Conservation (phyloP, 2,329 filamentous ascomycete species). For the Phoma herbarum region DNA sequence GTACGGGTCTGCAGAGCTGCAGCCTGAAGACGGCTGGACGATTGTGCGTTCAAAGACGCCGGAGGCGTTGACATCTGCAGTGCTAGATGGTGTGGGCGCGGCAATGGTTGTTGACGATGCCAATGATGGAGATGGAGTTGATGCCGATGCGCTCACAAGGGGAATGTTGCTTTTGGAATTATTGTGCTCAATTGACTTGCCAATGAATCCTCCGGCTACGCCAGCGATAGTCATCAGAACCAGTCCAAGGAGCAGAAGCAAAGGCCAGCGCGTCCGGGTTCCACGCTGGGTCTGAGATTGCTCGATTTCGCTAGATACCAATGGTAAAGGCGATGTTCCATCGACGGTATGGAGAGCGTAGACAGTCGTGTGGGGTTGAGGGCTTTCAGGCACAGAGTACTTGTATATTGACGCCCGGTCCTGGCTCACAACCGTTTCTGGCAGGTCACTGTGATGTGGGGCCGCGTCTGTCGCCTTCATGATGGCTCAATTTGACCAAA, state of each 20-base stretch:
- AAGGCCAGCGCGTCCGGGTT: conserved; percentile 1
- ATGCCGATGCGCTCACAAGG: not conserved
- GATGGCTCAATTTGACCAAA: not conserved
- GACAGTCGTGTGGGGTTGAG: not conserved
- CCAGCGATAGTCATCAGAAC: conserved; percentile 14
- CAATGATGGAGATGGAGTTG: not conserved
- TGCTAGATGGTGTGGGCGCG: not conserved
- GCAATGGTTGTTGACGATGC: not conserved
- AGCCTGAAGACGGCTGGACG: conserved; percentile 8
- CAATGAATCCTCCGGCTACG: conserved; percentile 22
- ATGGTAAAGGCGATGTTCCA: not conserved
- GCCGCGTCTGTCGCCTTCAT: not conserved
- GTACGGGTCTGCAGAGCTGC: conserved; percentile 1
- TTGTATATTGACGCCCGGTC: not conserved
- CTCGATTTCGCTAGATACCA: not conserved
- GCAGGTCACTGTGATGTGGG: conserved; percentile 6
- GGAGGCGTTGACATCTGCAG: not conserved
- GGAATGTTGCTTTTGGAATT: not conserved
- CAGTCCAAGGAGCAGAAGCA: conserved; percentile 11
- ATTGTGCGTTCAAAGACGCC: conserved; percentile 8
- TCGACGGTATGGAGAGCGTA: not conserved
- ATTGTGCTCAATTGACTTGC: conserved; percentile 12
- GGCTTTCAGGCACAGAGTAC: conserved; percentile 3
- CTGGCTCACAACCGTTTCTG: not conserved
- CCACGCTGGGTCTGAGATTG: not conserved